Percentiles rank a stretch among this genome's conserved stretches.
These are phyloP conservation scores for Dorcoceras hygrometricum DNA, from an alignment of 257 asterid genomes.

Conservation along the genomic window DNA sequence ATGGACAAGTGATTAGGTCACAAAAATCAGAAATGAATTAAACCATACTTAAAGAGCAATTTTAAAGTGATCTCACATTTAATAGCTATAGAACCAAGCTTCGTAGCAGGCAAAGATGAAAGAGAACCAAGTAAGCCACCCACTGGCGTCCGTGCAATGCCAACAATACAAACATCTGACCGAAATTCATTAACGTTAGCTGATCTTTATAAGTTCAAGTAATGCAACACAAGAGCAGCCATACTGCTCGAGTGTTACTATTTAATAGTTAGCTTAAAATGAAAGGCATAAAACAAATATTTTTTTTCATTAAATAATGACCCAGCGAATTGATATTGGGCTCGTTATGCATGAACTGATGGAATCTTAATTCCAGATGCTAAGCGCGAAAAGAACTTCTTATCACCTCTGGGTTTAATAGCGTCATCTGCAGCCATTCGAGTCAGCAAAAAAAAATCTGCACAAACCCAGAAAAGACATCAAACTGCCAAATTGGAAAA, in stretches of 20 bases:
- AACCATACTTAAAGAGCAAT: background rate
- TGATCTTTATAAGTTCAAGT: background rate
- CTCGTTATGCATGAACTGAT: background rate
- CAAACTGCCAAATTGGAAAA: background rate
- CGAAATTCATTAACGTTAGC: constrained; percentile 12
- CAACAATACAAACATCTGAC: constrained; percentile 95
- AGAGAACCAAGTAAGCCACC: constrained; percentile 89
- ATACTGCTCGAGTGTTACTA: background rate
- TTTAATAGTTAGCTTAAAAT: constrained; percentile 11
- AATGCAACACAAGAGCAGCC: background rate
- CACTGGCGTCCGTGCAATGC: constrained; percentile 93
- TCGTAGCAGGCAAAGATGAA: constrained; percentile 82
- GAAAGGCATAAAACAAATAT: background rate
- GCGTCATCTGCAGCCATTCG: constrained; percentile 50
- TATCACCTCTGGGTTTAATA: constrained; percentile 58
- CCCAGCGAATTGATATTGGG: background rate
- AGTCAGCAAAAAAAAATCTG: constrained; percentile 26
- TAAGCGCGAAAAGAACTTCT: background rate
- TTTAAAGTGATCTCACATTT: constrained; percentile 39
- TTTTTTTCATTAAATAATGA: too few relatives aligned
- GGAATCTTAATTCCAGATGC: background rate
- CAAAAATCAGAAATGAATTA: constrained; percentile 1
- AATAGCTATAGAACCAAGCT: constrained; percentile 89
- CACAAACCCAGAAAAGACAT: constrained; percentile 17
- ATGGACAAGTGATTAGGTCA: background rate